Percentiles rank a stretch among this genome's conserved stretches.
These are phyloP conservation scores for Plasmopara viticola DNA, from an alignment of 352 stramenopile genomes.

Conservation along the genomic window DNA sequence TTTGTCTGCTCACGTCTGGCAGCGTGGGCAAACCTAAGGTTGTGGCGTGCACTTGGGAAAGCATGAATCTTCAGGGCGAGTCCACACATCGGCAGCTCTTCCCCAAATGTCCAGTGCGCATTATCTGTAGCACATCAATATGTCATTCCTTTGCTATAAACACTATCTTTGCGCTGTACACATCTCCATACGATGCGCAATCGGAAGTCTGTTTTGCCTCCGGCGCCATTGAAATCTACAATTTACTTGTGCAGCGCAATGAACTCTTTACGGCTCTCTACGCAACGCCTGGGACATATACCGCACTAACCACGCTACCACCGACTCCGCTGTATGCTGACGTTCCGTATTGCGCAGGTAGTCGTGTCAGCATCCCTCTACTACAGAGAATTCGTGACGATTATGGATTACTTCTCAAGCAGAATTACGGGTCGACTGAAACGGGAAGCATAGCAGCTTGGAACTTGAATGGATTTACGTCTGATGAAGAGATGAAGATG, in stretches of 20 bases:
- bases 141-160: slow-evolving; percentile 85
- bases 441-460: slow-evolving; percentile 75
- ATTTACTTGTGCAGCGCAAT: slow-evolving; percentile 34
- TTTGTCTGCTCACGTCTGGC: slow-evolving; percentile 81
- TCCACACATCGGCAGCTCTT: slow-evolving; percentile 74
- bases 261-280: slow-evolving; percentile 58
- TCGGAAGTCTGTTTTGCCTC: slow-evolving; percentile 71
- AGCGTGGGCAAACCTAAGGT: slow-evolving; percentile 77
- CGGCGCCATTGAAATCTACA: slow-evolving; percentile 40
- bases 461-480: slow-evolving; percentile 40
- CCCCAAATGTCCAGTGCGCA: slow-evolving; percentile 41
- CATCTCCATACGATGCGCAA: slow-evolving; percentile 46
- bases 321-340: slow-evolving; percentile 50
- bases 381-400: slow-evolving; percentile 44
- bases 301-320: slow-evolving; percentile 45
- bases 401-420: slow-evolving; percentile 66
- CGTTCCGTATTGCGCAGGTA: slow-evolving; percentile 68
- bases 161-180: slow-evolving; percentile 72
- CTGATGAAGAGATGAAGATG: slow-evolving; percentile 31
- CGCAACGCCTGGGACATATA: slow-evolving; percentile 78
- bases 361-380: slow-evolving; percentile 43
- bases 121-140: slow-evolving; percentile 78
- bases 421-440: slow-evolving; percentile 86
- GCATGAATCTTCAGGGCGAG: slow-evolving; percentile 74
- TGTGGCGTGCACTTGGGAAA: slow-evolving; percentile 63